Evolutionary conservation across 2,329 filamentous ascomycete species (phyloP), one percentile per base, ranked within the genome.

Genomic region (Penicillium freii): DNA sequence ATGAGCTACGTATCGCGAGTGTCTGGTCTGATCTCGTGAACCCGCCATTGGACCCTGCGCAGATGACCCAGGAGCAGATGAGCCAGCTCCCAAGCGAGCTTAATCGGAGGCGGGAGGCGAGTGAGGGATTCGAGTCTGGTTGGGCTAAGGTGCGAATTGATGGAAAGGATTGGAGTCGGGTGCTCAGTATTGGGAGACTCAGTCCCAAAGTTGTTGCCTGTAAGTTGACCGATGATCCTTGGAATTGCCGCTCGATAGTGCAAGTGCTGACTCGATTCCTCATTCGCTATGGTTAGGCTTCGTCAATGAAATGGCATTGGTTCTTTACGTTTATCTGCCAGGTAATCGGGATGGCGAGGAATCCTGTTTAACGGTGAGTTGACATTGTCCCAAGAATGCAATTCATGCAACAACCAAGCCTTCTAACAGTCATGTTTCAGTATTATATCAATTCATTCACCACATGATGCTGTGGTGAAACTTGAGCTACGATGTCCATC

Each of bases 151-250:
- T 97, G 36, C 83, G 90, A 52, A 92, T 97, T 25, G 94, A 97
- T 75, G 94, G 92, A 34, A 89, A 87, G 72, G 94, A 99, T 72
- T 97, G 94, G 93, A 91, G 91, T 33, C 86, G 85, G 64, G 93
- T 97, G n/a, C 80, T 99, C 64, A 95, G 91, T 73, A 92, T 97
- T 13, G 93, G 93, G 1, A 82, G 92, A 50, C 78, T 97, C 31
- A 93, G 94, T 66, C 93, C 92, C 0, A 83, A 91, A 64, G 93
- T 97, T 51, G 94, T 97, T 78, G 94, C 92, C 56, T 97, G 92
- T 87, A 62, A 77, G 84, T 69, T 52, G 25, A 13, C 44, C 23
- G 38, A 11, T 23, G 17, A 33, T 42, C 23, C 47, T 25, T 21
- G 10, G 23, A 21, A 29, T 29, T 34, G 8, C 36, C n/a, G 9